Evolutionary conservation across 1,139 yeast species (phyloP).

Genomic region (Yamadazyma siamensis): DNA sequence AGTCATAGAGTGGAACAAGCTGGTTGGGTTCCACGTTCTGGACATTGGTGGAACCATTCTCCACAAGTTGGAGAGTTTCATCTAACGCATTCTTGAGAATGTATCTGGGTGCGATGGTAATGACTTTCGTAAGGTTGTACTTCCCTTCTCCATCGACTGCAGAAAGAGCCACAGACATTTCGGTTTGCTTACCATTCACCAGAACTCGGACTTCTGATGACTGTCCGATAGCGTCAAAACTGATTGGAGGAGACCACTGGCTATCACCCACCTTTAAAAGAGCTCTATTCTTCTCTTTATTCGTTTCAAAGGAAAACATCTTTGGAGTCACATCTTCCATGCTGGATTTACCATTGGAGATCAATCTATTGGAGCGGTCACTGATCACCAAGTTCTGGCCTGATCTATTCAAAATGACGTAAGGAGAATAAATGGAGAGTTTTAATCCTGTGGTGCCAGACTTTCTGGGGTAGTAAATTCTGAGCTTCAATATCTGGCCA

Average conservation of each 20-base stretch:
- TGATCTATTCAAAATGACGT: slow-evolving; percentile 77
- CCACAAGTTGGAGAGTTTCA: slow-evolving; percentile 59
- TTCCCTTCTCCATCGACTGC: slow-evolving; percentile 87
- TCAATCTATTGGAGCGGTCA: slow-evolving; percentile 53
- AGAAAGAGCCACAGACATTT: slow-evolving; percentile 71
- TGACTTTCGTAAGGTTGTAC: slow-evolving; percentile 72
- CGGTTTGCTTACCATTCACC: slow-evolving; percentile 55
- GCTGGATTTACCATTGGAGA: slow-evolving; percentile 26
- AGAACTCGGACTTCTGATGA: slow-evolving; percentile 63
- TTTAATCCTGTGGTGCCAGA: slow-evolving; percentile 49
- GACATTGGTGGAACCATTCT: slow-evolving; percentile 58
- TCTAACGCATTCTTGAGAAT: slow-evolving; percentile 62
- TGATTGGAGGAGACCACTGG: slow-evolving; percentile 69
- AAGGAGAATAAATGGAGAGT: slow-evolving; percentile 79
- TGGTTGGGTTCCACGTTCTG: slow-evolving; percentile 45
- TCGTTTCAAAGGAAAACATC: slow-evolving; percentile 80
- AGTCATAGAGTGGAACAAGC: slow-evolving; percentile 62
- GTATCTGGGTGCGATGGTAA: slow-evolving; percentile 81
- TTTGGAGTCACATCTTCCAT: slow-evolving; percentile 45
- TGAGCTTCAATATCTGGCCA: slow-evolving; percentile 66
- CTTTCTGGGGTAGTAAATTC: slow-evolving; percentile 60
- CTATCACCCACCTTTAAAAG: slow-evolving; percentile 68
- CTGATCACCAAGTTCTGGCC: slow-evolving; percentile 59
- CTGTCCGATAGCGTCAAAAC: slow-evolving; percentile 91
- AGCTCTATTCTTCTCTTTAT: slow-evolving; percentile 66